Percentiles rank a stretch among this genome's conserved stretches.
Evolutionary conservation across 176 grass and related monocot species (phyloP).

Genomic region (Aegilops sharonensis): DNA sequence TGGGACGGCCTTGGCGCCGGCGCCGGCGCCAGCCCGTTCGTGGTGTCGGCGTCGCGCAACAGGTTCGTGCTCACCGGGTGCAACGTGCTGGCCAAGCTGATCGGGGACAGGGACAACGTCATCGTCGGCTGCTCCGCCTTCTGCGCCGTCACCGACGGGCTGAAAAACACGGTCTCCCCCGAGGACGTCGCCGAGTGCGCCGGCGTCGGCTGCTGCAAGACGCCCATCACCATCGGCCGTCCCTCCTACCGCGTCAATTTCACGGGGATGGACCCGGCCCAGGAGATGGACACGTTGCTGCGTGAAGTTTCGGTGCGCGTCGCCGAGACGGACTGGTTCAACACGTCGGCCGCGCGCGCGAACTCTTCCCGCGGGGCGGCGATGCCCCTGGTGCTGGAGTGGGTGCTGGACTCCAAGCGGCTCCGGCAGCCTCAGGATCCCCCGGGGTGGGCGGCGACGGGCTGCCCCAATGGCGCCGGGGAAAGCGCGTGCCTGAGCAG

Average conservation of each 20-base stretch:
- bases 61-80: neutral
- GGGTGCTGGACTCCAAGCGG: neutral
- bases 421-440: neutral
- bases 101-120: neutral
- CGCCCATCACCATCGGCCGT: conserved; percentile 26
- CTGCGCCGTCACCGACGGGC: neutral
- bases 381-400: conserved; percentile 26
- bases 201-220: conserved; percentile 24
- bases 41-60: conserved; percentile 9
- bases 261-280: neutral
- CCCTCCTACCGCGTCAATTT: neutral
- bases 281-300: neutral
- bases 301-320: neutral
- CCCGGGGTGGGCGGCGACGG: neutral
- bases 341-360: neutral
- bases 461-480: neutral
- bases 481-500: neutral
- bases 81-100: conserved; percentile 20
- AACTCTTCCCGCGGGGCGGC: neutral
- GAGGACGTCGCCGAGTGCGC: neutral
- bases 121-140: conserved; percentile 33
- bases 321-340: conserved; percentile 29
- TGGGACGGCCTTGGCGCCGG: neutral
- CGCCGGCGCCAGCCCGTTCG: neutral
- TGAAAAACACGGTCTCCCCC: too few species aligned